Conservation (phyloP, 805 yeast species). For the Kazachstania africana region DNA sequence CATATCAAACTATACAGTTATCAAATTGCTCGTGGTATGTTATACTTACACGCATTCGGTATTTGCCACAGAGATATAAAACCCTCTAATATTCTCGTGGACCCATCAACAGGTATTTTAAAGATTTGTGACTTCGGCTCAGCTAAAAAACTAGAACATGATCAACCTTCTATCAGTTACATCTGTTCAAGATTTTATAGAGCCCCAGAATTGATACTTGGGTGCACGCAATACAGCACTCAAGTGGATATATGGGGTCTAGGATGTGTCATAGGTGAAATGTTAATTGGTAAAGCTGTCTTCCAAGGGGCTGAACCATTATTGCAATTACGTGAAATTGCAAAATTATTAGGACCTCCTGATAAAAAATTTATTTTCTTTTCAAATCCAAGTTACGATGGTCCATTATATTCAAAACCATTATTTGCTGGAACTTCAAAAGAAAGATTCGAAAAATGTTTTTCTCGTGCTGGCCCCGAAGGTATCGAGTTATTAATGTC, state of each 20-base stretch:
- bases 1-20: slow-evolving; percentile 69
- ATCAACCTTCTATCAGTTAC: slow-evolving; percentile 85
- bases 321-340: slow-evolving; percentile 80
- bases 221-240: slow-evolving; percentile 76
- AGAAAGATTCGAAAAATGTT: slow-evolving; percentile 50
- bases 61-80: slow-evolving; percentile 78
- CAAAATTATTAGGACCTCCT: slow-evolving; percentile 87
- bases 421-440: slow-evolving; percentile 44
- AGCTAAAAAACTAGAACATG: slow-evolving; percentile 66
- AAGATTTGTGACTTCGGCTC: slow-evolving; percentile 82
- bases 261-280: slow-evolving; percentile 93
- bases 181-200: slow-evolving; percentile 77
- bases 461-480: slow-evolving; percentile 68
- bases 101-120: slow-evolving; percentile 51
- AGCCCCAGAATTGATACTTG: slow-evolving; percentile 92
- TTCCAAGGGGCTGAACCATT: slow-evolving; percentile 89
- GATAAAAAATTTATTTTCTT: slow-evolving; percentile 56
- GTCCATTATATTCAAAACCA: slow-evolving; percentile 60
- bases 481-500: slow-evolving; percentile 77
- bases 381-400: slow-evolving; percentile 64
- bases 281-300: slow-evolving; percentile 85
- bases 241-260: slow-evolving; percentile 96
- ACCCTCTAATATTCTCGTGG: slow-evolving; percentile 71
- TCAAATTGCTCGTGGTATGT: slow-evolving; percentile 76
- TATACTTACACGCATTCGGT: slow-evolving; percentile 67